Base-by-base conservation (phyloP, 2,329 filamentous ascomycete species). In the Dothiorella sarmentorum region DNA sequence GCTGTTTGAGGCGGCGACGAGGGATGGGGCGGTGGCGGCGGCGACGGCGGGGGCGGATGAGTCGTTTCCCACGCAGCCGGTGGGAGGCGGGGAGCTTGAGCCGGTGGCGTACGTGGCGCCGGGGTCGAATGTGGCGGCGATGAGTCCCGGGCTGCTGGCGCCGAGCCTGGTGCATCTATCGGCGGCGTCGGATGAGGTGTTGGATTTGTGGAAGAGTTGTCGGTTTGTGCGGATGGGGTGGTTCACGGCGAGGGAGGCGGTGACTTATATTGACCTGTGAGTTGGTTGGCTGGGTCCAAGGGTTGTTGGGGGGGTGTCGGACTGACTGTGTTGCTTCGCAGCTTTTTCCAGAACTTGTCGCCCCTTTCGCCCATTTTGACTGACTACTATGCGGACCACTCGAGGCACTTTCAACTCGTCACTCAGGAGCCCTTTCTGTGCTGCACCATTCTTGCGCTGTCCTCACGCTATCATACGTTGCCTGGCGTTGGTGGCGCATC, bases 221-320 rank as follows among this genome's bases (percentile, higher is more conserved):
- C 75, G 80, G 0, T 83, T 82, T 63, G 79, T 82, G 17, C 77
- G 76, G 59, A 81, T 81, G 78, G 80, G 80, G 0, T 82, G 79
- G 80, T 78, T 83, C 57, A 78, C 79, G 0, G 79, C 81, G 3
- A 73, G 77, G 56, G 81, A 83, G 64, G 80, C 80, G 9, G 74
- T 82, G 1, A 79, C 76, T 1, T 80, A 81, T 58, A 71, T 83
- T 44, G 80, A 83, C 61, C 59, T 81, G 71, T 78, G 18, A 56
- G 52, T 44, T 31, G 7, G 17, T 18, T 3, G 13, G 7, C 15
- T n/a, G n/a, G n/a, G n/a, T n/a, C n/a, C n/a, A n/a, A n/a, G n/a
- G n/a, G n/a, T n/a, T n/a, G n/a, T 4, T 7, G 47, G n/a, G 5
- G 7, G 3, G 15, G 61, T 56, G 73, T 70, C 15, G 10, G 10